A percentile compares a stretch with the other conserved stretches of the same genome.
Evolutionary conservation across 2,329 filamentous ascomycete species (phyloP).

Genomic region (Macrophomina phaseolina): DNA sequence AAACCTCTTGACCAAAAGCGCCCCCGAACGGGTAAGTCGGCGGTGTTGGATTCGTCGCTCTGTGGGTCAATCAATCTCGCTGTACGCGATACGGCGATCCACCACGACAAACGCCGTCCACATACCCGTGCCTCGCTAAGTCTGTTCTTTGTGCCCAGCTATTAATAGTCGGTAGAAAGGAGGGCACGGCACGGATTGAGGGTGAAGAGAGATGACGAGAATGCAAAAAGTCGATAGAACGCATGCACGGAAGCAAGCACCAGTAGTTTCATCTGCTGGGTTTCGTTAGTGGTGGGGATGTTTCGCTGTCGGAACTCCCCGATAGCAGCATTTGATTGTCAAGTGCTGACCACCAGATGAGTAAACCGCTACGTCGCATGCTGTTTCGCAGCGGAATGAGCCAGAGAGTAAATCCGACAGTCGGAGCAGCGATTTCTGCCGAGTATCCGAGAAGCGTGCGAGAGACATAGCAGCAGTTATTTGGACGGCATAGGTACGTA

Average conservation of each 20-base stretch:
- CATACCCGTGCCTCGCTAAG: background rate
- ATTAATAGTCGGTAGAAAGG: background rate
- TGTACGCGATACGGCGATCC: conserved; percentile 5
- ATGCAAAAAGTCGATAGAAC: background rate
- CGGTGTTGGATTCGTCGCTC: background rate
- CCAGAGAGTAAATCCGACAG: conserved; percentile 6
- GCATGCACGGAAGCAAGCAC: background rate
- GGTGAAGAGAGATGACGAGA: background rate
- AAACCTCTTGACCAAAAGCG: conserved; percentile 7
- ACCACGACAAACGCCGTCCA: background rate
- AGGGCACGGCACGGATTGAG: background rate
- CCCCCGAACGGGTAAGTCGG: conserved; percentile 13
- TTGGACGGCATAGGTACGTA: background rate
- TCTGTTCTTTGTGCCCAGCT: background rate
- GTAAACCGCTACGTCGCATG: background rate
- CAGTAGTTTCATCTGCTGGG: background rate
- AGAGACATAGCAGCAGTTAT: no score
- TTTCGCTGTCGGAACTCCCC: background rate
- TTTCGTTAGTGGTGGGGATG: background rate
- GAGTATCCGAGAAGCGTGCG: background rate
- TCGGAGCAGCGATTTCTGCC: background rate
- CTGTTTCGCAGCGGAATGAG: background rate
- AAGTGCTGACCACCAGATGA: conserved; percentile 6
- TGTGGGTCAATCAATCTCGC: conserved; percentile 20
- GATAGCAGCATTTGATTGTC: background rate